These are phyloP conservation scores for Exidia glandulosa DNA, from an alignment of 768 basidiomycete genomes.

Conservation along the genomic window DNA sequence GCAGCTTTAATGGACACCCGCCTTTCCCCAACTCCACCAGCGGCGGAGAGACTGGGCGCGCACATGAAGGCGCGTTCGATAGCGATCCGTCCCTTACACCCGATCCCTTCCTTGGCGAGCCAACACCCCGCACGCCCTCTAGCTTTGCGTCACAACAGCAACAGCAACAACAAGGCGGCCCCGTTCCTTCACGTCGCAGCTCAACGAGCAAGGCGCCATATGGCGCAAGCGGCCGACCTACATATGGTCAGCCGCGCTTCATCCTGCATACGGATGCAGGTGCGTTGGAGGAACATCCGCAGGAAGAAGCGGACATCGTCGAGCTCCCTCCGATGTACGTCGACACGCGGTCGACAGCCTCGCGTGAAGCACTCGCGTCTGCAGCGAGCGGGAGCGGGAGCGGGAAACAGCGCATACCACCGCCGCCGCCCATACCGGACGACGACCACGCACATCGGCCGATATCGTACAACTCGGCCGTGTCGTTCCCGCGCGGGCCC, in stretches of 20 bases:
- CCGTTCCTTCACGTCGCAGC: neutral
- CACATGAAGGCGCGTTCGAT: neutral
- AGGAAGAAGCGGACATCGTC: conserved; percentile 40
- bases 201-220: neutral
- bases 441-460: neutral
- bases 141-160: no score
- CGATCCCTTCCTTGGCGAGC: conserved; percentile 19
- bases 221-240: neutral
- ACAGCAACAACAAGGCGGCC: neutral
- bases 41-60: neutral
- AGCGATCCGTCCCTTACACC: neutral
- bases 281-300: conserved; percentile 41
- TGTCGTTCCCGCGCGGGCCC: neutral
- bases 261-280: conserved; percentile 51
- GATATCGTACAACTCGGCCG: neutral
- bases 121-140: conserved; percentile 12
- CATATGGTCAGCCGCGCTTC: conserved; percentile 36
- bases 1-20: neutral
- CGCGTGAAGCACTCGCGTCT: no score
- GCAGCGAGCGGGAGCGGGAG: neutral
- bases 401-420: neutral
- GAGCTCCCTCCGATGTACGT: conserved; percentile 72
- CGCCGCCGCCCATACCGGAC: neutral
- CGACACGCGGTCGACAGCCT: conserved; percentile 17
- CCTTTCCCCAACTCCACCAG: neutral